Base-by-base conservation (phyloP, 192 early-diverging fungal species). In the Powellomyces hirtus region DNA sequence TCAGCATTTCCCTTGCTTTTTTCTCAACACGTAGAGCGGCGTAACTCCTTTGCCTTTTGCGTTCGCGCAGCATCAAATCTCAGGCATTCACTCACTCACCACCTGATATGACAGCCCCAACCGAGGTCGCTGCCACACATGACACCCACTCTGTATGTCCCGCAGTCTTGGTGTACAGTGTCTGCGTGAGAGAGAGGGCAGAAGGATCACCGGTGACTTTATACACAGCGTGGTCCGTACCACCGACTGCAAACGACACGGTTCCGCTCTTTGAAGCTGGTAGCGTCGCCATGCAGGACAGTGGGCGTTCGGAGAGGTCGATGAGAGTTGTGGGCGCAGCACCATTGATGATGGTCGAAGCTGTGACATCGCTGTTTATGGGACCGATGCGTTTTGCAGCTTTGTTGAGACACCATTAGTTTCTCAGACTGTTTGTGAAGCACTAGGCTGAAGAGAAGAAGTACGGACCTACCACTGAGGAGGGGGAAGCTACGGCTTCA, bases 131-230 rank as follows among this genome's bases (percentile, higher is more conserved):
- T 20, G 50, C 35, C 24, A 34, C 24, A 24, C 64, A 66, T 4
- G 71, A 66, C 10, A 73, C 71, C 71, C 71, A 73, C 24, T 73
- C 71, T 11, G 42, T 49, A 38, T 73, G 71, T 10, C 71, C 71
- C 18, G 26, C 10, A 1, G 22, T 29, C 34, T 73, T 73, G 38
- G 38, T 67, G 64, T 73, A 73, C 4, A 73, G 64, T 0, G 63
- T 60, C 11, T 26, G 56, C 10, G 20, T 36, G 14, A 60, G 56
- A 35, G 24, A 33, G 11, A 63, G 7, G 2, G n/a, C 61, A 10
- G 20, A 18, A 34, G 1, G 3, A 1, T 16, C 6, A 2, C 59
- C 59, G 6, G 36, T 37, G 4, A 60, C 35, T 14, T n/a, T 35
- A 34, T 72, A 72, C 7, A 72, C 26, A 7, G 70, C 70, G 56